phyloP scores from a whole-genome alignment of 1,139 yeast genomes.

The Candida pseudoviswanathii region DNA sequence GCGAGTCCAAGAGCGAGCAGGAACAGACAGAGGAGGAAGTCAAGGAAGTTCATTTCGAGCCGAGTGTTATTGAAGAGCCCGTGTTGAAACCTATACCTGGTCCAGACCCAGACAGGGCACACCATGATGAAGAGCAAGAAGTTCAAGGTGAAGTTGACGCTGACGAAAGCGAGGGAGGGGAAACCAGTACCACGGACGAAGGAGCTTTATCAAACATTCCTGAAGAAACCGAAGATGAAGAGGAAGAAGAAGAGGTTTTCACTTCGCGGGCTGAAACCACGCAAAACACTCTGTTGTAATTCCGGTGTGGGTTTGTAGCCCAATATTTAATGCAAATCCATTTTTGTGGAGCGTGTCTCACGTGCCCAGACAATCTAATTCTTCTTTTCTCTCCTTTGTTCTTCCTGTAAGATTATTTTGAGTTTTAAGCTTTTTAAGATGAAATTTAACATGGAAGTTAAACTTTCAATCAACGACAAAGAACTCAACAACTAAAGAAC shows the following conservation, averaged over 20 bases:
- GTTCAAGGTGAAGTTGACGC: conserved; percentile 3
- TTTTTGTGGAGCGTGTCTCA: background rate
- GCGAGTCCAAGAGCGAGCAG: background rate
- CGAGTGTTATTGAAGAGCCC: background rate
- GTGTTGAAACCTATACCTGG: conserved; percentile 3
- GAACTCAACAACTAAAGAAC: background rate
- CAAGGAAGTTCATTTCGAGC: background rate
- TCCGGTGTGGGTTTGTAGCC: background rate
- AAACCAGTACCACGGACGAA: background rate
- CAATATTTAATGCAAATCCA: background rate
- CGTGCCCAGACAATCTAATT: background rate
- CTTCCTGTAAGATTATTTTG: background rate
- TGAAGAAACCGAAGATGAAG: conserved; percentile 16
- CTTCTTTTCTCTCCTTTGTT: background rate
- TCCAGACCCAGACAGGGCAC: background rate
- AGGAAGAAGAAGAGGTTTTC: conserved; percentile 14
- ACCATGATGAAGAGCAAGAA: conserved; percentile 4
- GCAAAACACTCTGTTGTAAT: conserved; percentile 9
- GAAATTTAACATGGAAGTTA: conserved; percentile 6
- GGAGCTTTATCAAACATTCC: conserved; percentile 13
- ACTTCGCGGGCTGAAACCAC: conserved; percentile 8
- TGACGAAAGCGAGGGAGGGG: background rate
- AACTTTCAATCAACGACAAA: conserved; percentile 1
- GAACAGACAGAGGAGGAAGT: background rate
- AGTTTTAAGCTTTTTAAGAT: conserved; percentile 2